Conservation (phyloP, 371 early-diverging fungal genomes). For the Mortierella sp. region DNA sequence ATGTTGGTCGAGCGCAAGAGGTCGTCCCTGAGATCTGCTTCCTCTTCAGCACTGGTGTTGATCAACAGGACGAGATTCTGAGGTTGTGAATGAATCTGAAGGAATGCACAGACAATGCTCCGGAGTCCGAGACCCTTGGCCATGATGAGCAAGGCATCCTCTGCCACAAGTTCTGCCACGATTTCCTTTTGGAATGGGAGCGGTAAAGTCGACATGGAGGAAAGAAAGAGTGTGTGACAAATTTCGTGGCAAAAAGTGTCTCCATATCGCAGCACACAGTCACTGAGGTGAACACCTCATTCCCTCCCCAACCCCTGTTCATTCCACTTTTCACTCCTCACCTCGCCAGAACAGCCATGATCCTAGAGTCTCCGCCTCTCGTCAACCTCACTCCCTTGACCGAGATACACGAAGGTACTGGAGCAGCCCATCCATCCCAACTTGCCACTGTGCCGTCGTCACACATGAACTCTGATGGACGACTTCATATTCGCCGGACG, state of each 20-base stretch:
- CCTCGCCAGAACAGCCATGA: conserved; percentile 15
- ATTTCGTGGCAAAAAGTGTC: conserved; percentile 34
- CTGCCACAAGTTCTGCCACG: conserved; percentile 71
- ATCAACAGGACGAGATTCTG: conserved; percentile 84
- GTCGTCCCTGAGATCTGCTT: conserved; percentile 66
- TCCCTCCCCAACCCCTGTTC: too few species aligned
- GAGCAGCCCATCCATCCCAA: too few species aligned
- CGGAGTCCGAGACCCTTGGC: conserved; percentile 86
- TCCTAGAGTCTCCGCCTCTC: conserved; percentile 44
- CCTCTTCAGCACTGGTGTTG: conserved; percentile 77
- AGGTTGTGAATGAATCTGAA: conserved; percentile 77
- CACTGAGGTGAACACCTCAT: too few species aligned
- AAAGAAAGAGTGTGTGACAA: background rate
- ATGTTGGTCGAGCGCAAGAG: conserved; percentile 58
- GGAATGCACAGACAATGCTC: conserved; percentile 71
- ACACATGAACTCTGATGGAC: background rate
- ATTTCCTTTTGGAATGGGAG: conserved; percentile 80
- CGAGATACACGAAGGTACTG: conserved; percentile 48
- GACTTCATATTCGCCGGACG: background rate
- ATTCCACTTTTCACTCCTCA: too few species aligned
- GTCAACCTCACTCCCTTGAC: conserved; percentile 44
- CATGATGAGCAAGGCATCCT: conserved; percentile 86
- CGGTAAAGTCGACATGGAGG: conserved; percentile 29
- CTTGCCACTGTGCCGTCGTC: background rate
- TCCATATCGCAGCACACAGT: too few species aligned